A percentile compares a stretch with the other conserved stretches of the same genome.
These are phyloP conservation scores for Vigna angularis DNA, from an alignment of 306 rosid genomes.

Conservation along the genomic window DNA sequence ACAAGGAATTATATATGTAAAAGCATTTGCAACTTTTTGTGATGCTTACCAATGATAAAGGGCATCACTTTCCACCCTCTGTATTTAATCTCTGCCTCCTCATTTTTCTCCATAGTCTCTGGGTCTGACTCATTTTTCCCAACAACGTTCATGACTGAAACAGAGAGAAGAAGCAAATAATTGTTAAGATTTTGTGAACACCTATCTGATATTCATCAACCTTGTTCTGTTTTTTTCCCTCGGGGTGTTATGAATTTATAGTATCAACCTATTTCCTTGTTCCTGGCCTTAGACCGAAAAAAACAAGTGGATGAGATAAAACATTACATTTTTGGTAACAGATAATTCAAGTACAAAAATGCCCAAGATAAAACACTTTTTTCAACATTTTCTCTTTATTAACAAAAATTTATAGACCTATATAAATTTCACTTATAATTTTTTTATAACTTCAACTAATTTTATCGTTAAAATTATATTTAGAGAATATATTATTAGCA, in stretches of 20 bases:
- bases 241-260: neutral
- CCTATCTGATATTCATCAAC: neutral
- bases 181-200: slow-evolving; percentile 5
- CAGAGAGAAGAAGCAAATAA: neutral
- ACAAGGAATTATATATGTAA: neutral
- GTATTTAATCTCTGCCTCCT: slow-evolving; percentile 53
- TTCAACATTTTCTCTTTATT: too few species aligned
- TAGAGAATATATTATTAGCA: too few species aligned
- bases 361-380: neutral
- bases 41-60: slow-evolving; percentile 72
- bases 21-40: neutral
- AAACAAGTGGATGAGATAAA: neutral
- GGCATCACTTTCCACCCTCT: slow-evolving; percentile 95
- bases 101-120: slow-evolving; percentile 48
- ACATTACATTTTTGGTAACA: neutral
- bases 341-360: neutral
- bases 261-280: neutral
- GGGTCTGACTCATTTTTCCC: neutral
- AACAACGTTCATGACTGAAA: neutral
- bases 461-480: too few species aligned
- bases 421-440: too few species aligned
- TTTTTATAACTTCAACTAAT: too few species aligned
- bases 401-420: too few species aligned
- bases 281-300: neutral
- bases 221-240: neutral